phyloP scores from a whole-genome alignment of 1,139 yeast species.

The Yamadazyma membranifaciens region DNA sequence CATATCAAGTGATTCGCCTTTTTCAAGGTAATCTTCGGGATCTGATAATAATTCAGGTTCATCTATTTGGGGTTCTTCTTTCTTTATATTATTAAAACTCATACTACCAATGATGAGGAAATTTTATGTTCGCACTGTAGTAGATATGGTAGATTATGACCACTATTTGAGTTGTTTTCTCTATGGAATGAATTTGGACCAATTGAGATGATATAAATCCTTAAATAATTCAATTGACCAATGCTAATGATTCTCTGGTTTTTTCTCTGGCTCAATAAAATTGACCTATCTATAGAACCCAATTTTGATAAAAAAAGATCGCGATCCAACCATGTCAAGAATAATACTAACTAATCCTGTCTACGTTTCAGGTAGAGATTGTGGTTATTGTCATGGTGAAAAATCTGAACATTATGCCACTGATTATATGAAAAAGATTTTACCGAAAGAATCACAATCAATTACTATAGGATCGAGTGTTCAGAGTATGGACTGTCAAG shows the following conservation, averaged over 20 bases:
- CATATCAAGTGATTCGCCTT: constrained; percentile 63
- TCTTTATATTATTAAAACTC: constrained; percentile 8
- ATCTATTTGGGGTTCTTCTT: constrained; percentile 14
- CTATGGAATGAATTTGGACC: no score
- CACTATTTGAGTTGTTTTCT: no score
- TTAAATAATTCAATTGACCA: no score
- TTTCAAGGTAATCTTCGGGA: constrained; percentile 49
- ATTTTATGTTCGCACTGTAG: not conserved
- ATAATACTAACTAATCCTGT: constrained; percentile 18
- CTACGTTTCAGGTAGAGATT: constrained; percentile 28
- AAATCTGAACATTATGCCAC: constrained; percentile 44
- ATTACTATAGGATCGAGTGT: constrained; percentile 51
- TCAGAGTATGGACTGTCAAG: constrained; percentile 45
- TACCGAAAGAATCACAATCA: constrained; percentile 17
- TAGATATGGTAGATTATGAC: no score
- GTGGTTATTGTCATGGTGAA: constrained; percentile 65
- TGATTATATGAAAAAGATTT: constrained; percentile 19
- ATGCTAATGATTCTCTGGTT: no score
- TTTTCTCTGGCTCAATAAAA: no score
- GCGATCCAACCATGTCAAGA: constrained; percentile 1
- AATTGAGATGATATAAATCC: no score
- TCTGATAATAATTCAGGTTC: constrained; percentile 40
- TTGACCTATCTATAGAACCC: no score
- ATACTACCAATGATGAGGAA: not conserved
- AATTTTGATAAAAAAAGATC: not conserved